Evolutionary conservation across 2,329 filamentous ascomycete species (phyloP), one percentile per base, ranked within the genome.

Genomic region (Onygenales sp.): DNA sequence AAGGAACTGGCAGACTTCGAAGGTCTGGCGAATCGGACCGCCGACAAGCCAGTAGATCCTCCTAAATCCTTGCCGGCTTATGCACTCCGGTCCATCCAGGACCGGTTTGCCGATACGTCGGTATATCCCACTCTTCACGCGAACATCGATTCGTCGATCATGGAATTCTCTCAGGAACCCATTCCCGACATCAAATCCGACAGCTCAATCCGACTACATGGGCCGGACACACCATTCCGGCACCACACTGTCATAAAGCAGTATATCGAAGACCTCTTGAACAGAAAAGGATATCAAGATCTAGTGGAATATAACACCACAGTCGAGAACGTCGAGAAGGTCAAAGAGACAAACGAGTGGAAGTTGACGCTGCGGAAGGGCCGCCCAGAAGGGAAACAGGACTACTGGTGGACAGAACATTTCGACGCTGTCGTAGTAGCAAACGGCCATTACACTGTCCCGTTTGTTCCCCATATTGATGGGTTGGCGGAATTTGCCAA

Each of bases 391-490:
- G 51, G 51, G 44, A 69, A 64, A 11, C 64, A 66, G 42, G 79
- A 85, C 59, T 76, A 78, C 55, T 85, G 83, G 81, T 84, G 82
- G 82, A 69, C 67, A 0, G 83, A 86, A 61, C 66, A 55, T 64
- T 95, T 85, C 63, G 87, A 92, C 66, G 87, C 87, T 3, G 78
- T 91, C 3, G 79, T 90, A 2, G 78, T 89, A 10, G 85, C 86
- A 7, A 86, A 81, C 50, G 87, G 87, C 0, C 87, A 91, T 66
- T 91, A 87, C 65, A 79, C 79, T 2, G 79, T 84, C 2, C 83
- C 85, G 0, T 84, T 78, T 63, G 74, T 90, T 38, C 88, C 87
- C 0, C 67, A 77, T 7, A 78, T 87, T 50, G 66, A 73, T 21
- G 81, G 81, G 7, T 78, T 90, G 6, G 60, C 67, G 21, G 74